Percentiles rank a stretch among this genome's conserved stretches.
These are phyloP conservation scores for Tuber brumale DNA, from an alignment of 495 filamentous ascomycete species.

Conservation along the genomic window DNA sequence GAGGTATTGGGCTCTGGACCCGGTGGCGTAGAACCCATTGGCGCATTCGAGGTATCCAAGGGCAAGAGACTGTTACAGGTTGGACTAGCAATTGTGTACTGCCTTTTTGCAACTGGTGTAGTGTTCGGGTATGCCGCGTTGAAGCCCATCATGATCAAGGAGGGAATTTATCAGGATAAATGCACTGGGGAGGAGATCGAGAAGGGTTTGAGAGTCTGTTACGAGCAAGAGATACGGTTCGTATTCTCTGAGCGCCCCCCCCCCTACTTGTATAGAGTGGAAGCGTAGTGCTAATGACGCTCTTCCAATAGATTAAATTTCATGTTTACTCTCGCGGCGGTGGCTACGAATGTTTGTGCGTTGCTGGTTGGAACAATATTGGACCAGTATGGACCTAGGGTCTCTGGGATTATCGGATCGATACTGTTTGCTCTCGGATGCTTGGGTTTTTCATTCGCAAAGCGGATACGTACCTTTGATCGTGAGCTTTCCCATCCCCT, in stretches of 20 bases:
- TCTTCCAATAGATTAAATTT: slow-evolving; percentile 55
- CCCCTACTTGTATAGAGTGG: background rate
- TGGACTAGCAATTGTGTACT: slow-evolving; percentile 63
- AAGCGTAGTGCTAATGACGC: background rate
- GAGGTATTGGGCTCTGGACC: slow-evolving; percentile 25
- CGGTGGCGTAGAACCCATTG: slow-evolving; percentile 48
- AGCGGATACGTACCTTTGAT: slow-evolving; percentile 49
- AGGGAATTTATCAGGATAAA: slow-evolving; percentile 63
- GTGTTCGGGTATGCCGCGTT: slow-evolving; percentile 81
- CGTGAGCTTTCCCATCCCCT: slow-evolving; percentile 17
- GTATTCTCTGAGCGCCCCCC: slow-evolving; percentile 8
- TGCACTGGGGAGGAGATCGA: slow-evolving; percentile 58
- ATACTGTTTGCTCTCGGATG: slow-evolving; percentile 63
- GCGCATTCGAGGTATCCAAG: slow-evolving; percentile 63
- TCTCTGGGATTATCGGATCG: slow-evolving; percentile 67
- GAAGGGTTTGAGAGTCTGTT: slow-evolving; percentile 58
- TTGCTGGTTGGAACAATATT: slow-evolving; percentile 79
- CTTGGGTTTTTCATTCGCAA: slow-evolving; percentile 63
- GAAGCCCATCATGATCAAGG: slow-evolving; percentile 70
- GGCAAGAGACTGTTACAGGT: slow-evolving; percentile 62
- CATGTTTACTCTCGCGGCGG: slow-evolving; percentile 92
- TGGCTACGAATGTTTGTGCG: slow-evolving; percentile 65
- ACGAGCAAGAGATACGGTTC: slow-evolving; percentile 67
- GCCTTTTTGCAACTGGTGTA: slow-evolving; percentile 70
- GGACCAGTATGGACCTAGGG: slow-evolving; percentile 72